phyloP scores from a whole-genome alignment of 2,329 filamentous ascomycete genomes.

The Aureobasidium subglaciale region DNA sequence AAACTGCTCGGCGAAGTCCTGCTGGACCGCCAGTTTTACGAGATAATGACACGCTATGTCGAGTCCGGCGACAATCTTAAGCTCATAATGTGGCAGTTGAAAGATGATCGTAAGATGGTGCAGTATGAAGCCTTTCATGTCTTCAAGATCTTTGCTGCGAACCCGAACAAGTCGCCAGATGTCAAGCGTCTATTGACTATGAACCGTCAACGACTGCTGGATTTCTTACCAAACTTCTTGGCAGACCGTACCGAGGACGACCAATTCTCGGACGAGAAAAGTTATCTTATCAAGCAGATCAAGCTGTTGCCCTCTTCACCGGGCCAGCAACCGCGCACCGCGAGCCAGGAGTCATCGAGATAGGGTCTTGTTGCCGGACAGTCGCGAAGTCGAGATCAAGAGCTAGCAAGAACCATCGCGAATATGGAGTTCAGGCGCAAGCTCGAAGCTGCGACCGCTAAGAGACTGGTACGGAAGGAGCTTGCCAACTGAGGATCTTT shows the following conservation, averaged over 20 bases:
- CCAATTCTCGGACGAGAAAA: conserved; percentile 96
- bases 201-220: conserved; percentile 85
- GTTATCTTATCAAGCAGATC: conserved; percentile 94
- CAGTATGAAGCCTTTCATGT: conserved; percentile 99
- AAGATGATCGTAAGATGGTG: conserved; percentile 96
- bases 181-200: conserved; percentile 94
- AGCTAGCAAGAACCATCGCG: not conserved
- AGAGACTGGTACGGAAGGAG: conserved; percentile 2
- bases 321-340: not conserved
- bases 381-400: not conserved
- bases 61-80: conserved; percentile 93
- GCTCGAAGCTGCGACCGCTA: conserved; percentile 11
- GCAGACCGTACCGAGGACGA: conserved; percentile 95
- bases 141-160: conserved; percentile 99
- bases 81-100: conserved; percentile 93
- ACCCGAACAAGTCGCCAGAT: conserved; percentile 93
- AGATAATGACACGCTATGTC: conserved; percentile 95
- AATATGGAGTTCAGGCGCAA: conserved; percentile 11
- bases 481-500: not conserved
- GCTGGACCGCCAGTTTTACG: conserved; percentile 92
- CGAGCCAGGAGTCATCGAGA: conserved; percentile 10
- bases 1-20: conserved; percentile 93
- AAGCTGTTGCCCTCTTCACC: conserved; percentile 24
- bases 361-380: conserved; percentile 6
- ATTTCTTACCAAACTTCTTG: conserved; percentile 83